Base-by-base conservation (phyloP, 176 grass and related monocot genomes). In the Carex kokanica region DNA sequence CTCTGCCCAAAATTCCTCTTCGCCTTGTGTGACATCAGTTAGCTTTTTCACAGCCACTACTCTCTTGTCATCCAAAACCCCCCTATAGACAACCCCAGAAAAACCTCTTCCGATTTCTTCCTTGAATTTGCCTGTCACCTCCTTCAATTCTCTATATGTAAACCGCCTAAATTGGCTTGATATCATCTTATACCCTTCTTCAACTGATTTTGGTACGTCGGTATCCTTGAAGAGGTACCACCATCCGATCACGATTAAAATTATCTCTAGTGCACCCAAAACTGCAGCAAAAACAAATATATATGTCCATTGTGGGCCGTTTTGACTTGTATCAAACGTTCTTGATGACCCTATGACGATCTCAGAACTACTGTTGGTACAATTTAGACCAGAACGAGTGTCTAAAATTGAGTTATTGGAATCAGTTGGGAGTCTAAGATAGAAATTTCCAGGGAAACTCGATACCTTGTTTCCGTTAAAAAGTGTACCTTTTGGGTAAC, bases 391-490 rank as follows among this genome's bases (percentile, higher is more conserved):
- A 52, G 56, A 25, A 23, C 60, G 83, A 65, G 34, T 66, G 13
- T 51, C 84, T 52, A 69, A 79, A 82, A 65, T 27, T 67, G 85
- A 86, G 75, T 41, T 43, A 5, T 62, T 53, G 29, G 79, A 15
- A 25, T 79, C 84, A 47, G 74, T 87, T 51, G 91, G 88, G 70
- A 94, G 57, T 91, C 91, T 97, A 32, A 97, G 60, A 55, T 90
- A 97, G 71, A 32, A 84, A 65, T 77, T 87, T 61, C 91, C 91
- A 0, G 14, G 86, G 47, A 94, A 93, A 45, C 80, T 87, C 43
- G 88, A 86, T 73, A 81, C 87, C 25, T 71, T 86, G 71, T 85
- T 85, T 80, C 94, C 91, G 38, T 97, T 97, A 84, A 90, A 92
- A 36, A 94, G 86, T 52, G 15, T 20, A 34, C 41, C 72, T 84